Evolutionary conservation across 2,329 filamentous ascomycete species (phyloP).

Genomic region (Penicillium sumatraense): DNA sequence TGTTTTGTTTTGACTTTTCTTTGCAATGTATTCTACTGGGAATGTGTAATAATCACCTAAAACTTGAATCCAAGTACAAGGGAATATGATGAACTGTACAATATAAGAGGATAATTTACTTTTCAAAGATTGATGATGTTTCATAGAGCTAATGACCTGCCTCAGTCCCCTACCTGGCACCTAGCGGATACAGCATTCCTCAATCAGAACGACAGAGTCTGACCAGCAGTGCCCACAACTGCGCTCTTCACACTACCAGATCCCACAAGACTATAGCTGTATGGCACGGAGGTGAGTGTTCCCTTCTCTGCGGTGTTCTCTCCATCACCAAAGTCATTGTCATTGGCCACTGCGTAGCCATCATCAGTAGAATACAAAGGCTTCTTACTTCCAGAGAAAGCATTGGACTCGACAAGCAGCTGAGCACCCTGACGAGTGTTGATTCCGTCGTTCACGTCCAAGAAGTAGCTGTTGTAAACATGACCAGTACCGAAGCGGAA

Average conservation of each 20-base stretch:
- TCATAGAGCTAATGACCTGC: too few relatives aligned
- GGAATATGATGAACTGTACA: too few relatives aligned
- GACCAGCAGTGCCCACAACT: conserved; percentile 44
- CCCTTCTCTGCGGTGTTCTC: conserved; percentile 56
- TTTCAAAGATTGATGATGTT: too few relatives aligned
- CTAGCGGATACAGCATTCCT: neutral
- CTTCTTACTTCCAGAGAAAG: conserved; percentile 53
- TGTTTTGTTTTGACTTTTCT: conserved; percentile 1
- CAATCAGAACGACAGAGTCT: conserved; percentile 39
- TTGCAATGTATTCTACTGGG: neutral
- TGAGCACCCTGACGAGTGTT: conserved; percentile 63
- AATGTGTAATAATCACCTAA: too few relatives aligned
- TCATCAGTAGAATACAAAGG: conserved; percentile 52
- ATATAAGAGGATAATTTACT: too few relatives aligned
- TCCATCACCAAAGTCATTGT: conserved; percentile 55
- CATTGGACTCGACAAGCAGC: conserved; percentile 62
- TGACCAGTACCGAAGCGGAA: conserved; percentile 71
- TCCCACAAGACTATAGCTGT: conserved; percentile 59
- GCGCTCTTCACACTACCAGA: conserved; percentile 52
- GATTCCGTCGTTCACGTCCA: conserved; percentile 55
- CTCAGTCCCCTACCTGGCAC: neutral
- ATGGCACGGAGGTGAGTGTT: conserved; percentile 58
- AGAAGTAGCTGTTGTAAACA: conserved; percentile 60
- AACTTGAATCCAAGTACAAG: too few relatives aligned
- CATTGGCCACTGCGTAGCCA: conserved; percentile 50